Base-by-base conservation (phyloP, 805 yeast species). In the Saccharomycopsis selenospora region DNA sequence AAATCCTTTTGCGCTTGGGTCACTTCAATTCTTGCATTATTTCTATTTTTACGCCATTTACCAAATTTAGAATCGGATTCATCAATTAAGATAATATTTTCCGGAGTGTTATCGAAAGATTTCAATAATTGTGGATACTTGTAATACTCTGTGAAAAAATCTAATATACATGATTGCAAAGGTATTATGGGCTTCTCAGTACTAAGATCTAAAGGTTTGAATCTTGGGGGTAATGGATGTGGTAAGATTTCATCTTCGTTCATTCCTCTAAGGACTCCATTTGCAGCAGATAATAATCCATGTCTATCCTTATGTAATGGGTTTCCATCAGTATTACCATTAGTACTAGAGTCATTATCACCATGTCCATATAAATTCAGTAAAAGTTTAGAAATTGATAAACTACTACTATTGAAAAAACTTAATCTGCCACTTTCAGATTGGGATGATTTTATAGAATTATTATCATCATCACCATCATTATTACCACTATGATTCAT, bases 1-100 rank as follows among this genome's bases (percentile, higher is more conserved):
- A 87, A 59, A 42, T 80, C 84, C 64, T 91, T 91, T 59, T 91
- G 95, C 1, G 84, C 81, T 60, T 93, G 99, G 0, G 99, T 90
- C 53, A 84, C 86, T 36, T 83, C 84, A 50, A 93, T 85, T 28
- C 89, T 85, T 2, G 75, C 64, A 61, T 93, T 98, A 61, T 93
- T 93, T 56, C 98, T 72, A 59, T 84, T 85, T 54, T 95, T 74
- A 57, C 96, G 74, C 98, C 98, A 93, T 22, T 29, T 41, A 4
- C 49, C 50, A 42, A 52, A 50, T 36, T 53, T 53, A 14, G 30
- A 25, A 28, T 53, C 54, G 23, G 45, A 36, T 23, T 53, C 56
- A 26, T 50, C 56, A 29, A 50, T 50, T 17, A 48, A 18, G 1
- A 52, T 50, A 25, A 46, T 33, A 38, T 28, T 43, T 13, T 52